These are phyloP conservation scores for Geum urbanum DNA, from an alignment of 306 rosid genomes.

Conservation along the genomic window DNA sequence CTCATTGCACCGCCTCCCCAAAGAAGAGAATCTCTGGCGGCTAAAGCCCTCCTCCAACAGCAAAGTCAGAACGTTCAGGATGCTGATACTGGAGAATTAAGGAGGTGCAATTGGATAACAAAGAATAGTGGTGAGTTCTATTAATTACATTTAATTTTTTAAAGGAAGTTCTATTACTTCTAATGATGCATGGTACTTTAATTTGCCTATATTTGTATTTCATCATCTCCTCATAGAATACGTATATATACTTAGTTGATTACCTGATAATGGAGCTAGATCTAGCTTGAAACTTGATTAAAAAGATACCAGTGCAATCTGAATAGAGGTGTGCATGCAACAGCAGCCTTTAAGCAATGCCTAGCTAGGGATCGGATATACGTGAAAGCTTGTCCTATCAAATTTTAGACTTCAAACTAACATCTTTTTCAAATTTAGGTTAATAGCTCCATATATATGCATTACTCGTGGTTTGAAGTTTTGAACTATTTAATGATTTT, in stretches of 20 bases:
- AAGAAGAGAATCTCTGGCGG: slow-evolving; percentile 42
- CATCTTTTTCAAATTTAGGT: background rate
- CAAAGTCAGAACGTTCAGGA: slow-evolving; percentile 28
- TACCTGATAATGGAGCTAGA: background rate
- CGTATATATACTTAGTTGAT: background rate
- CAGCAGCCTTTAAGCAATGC: background rate
- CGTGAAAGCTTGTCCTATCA: background rate
- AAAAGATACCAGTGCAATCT: background rate
- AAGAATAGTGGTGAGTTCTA: slow-evolving; percentile 57
- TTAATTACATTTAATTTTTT: no score
- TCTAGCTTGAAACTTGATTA: background rate
- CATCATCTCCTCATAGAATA: background rate
- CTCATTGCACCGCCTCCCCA: slow-evolving; percentile 47
- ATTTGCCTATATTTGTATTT: background rate
- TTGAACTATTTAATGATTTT: no score
- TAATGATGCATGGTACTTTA: no score
- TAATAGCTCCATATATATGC: no score
- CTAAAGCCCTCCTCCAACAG: slow-evolving; percentile 41
- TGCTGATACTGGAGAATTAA: slow-evolving; percentile 49
- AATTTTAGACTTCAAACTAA: background rate
- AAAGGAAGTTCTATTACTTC: no score
- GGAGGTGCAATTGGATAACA: slow-evolving; percentile 87
- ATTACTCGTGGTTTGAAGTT: no score
- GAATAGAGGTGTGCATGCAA: background rate
- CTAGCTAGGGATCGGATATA: no score